A percentile compares a stretch with the other conserved stretches of the same genome.
Evolutionary conservation across 352 stramenopile genomes (phyloP).

Genomic region (Pythium folliculosum): DNA sequence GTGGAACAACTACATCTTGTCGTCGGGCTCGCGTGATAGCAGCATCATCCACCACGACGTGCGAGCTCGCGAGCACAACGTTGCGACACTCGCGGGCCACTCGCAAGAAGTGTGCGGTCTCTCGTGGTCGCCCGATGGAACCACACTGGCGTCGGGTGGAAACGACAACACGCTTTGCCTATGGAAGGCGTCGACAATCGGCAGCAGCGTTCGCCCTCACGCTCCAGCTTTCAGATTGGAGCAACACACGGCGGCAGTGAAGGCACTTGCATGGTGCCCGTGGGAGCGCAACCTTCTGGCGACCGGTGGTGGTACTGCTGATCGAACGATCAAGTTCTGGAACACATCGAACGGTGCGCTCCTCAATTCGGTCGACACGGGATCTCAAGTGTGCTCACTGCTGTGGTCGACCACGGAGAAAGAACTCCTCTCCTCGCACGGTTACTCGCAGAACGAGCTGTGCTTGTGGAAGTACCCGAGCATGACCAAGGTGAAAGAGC

Average conservation of each 20-base stretch:
- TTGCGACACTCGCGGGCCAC: slow-evolving; percentile 93
- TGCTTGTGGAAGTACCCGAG: slow-evolving; percentile 99
- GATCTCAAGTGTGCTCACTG: slow-evolving; percentile 97
- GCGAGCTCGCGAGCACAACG: slow-evolving; percentile 73
- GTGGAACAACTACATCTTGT: slow-evolving; percentile 96
- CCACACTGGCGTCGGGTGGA: slow-evolving; percentile 93
- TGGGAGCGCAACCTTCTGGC: slow-evolving; percentile 97
- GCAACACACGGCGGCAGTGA: slow-evolving; percentile 97
- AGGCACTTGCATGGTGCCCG: slow-evolving; percentile 98
- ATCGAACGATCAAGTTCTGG: slow-evolving; percentile 99
- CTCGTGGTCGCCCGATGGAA: slow-evolving; percentile 96
- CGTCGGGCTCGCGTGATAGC: slow-evolving; percentile 93
- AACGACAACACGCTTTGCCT: slow-evolving; percentile 98
- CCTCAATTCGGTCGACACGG: slow-evolving; percentile 97
- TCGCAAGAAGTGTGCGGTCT: slow-evolving; percentile 98
- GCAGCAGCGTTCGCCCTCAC: slow-evolving; percentile 55
- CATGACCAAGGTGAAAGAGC: slow-evolving; percentile 97
- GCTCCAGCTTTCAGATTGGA: slow-evolving; percentile 85
- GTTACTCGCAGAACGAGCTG: slow-evolving; percentile 97
- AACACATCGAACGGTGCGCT: slow-evolving; percentile 94
- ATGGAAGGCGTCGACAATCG: slow-evolving; percentile 88
- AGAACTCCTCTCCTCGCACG: slow-evolving; percentile 97
- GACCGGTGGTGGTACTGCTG: slow-evolving; percentile 96
- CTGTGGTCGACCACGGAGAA: slow-evolving; percentile 93
- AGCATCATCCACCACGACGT: slow-evolving; percentile 91